phyloP scores from a whole-genome alignment of 257 asterid genomes.

The Solanum piurae region DNA sequence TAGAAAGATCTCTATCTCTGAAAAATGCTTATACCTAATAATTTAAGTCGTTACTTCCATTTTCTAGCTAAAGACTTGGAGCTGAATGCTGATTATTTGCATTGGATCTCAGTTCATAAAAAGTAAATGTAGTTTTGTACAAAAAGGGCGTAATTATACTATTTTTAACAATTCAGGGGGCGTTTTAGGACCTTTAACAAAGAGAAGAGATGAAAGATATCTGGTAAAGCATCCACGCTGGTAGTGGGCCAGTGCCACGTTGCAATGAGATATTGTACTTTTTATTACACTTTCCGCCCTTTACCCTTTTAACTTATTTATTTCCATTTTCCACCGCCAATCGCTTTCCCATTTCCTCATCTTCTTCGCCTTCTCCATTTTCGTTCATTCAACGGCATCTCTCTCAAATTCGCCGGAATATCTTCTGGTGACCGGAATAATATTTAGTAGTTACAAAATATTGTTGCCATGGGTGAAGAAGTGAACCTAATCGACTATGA shows the following conservation, averaged over 20 bases:
- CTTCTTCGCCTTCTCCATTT: background rate
- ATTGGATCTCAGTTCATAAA: no score
- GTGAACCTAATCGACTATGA: conserved; percentile 22
- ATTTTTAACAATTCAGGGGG: background rate
- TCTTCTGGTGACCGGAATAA: background rate
- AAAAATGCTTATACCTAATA: no score
- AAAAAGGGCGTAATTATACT: background rate
- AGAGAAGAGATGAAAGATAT: conserved; percentile 24
- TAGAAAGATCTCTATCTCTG: background rate
- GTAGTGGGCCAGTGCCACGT: background rate
- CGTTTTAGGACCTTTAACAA: background rate
- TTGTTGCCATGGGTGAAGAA: conserved; percentile 45
- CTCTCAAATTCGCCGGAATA: conserved; percentile 1
- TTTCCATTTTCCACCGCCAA: conserved; percentile 18
- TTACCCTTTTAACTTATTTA: conserved; percentile 4
- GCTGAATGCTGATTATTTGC: no score
- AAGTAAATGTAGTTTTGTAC: background rate
- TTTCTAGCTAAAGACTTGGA: no score
- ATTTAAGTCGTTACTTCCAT: no score
- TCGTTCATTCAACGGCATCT: background rate
- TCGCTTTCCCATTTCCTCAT: conserved; percentile 4
- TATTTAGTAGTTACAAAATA: background rate
- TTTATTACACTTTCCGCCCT: conserved; percentile 12
- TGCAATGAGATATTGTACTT: conserved; percentile 47
- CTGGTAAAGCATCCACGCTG: conserved; percentile 45